Percentiles rank a stretch among this genome's conserved stretches.
Conservation (phyloP, 148 eudicot species). For the Chenopodium formosanum region DNA sequence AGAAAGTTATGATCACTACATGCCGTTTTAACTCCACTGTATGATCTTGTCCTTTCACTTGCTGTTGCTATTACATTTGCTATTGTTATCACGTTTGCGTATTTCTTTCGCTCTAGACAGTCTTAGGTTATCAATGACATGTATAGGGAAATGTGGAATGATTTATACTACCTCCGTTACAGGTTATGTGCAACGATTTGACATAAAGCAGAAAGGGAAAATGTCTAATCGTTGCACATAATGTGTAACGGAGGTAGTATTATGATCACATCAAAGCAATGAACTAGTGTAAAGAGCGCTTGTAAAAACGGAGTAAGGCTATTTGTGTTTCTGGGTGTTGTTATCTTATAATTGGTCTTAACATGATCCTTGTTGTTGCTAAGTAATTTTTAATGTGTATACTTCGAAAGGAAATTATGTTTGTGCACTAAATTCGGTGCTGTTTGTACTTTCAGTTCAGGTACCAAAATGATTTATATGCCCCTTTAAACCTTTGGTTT, state of each 20-base stretch:
- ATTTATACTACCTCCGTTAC: too few species aligned
- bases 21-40: conserved; percentile 85
- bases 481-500: too few species aligned
- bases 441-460: not conserved
- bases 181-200: too few species aligned
- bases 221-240: too few species aligned
- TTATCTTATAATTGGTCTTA: not conserved
- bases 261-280: not conserved
- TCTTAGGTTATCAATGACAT: not conserved
- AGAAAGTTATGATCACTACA: conserved; percentile 85
- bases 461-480: too few species aligned
- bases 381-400: not conserved
- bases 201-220: too few species aligned
- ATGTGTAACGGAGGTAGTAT: too few species aligned
- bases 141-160: not conserved
- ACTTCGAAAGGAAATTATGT: not conserved
- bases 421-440: not conserved
- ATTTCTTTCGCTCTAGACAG: not conserved
- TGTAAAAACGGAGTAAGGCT: not conserved
- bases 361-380: too few species aligned
- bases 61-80: not conserved
- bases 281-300: not conserved
- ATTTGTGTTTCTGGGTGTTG: not conserved
- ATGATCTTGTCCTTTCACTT: conserved; percentile 27
- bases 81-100: too few species aligned